Evolutionary conservation across 2,329 filamentous ascomycete species (phyloP), one percentile per base, ranked within the genome.

Genomic region (Talaromyces rugulosus): DNA sequence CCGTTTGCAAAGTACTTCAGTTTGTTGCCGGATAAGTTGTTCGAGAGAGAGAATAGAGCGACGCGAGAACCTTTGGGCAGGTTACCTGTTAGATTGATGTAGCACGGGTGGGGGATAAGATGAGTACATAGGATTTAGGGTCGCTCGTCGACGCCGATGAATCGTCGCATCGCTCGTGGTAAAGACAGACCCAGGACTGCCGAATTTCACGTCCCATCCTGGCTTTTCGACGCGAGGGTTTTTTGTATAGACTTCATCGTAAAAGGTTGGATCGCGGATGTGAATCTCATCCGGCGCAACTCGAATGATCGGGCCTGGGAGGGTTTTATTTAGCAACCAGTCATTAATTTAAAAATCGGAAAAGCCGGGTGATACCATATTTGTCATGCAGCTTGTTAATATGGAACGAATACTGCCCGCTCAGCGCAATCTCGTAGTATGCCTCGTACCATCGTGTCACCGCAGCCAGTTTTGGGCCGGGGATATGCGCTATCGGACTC

Each of bases 391-490:
- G 62, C 16, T 66, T 60, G 28, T 68, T 64, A 12, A 74, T 67
- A 16, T 68, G 57, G 30, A 68, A 68, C 23, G 67, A 63, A 59
- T 66, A 74, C 34, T 61, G 62, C 4, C 71, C 70, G 12, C 64
- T 55, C 23, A 60, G 61, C 8, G 69, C 57, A 5, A 69, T 63
- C 42, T 73, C 67, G 54, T 70, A 69, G 64, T 73, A 73, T 47
- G 69, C 70, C 54, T 72, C 71, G 57, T 70, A 68, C 57, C 72
- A 64, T 31, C 63, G 64, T 12, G 70, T 71, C 34, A 69, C 44
- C 7, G 70, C 71, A 0, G 74, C 69, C n/a, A 73, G 63, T 53
- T 68, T 72, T 14, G 74, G 74, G 8, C 74, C 74, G 3, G 74
- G 74, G 55, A 72, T 73, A 18, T 63, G 65, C 27, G 68, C 67